Evolutionary conservation across 1,284 basidiomycete species (phyloP).

Genomic region (Pisolithus thermaeus): DNA sequence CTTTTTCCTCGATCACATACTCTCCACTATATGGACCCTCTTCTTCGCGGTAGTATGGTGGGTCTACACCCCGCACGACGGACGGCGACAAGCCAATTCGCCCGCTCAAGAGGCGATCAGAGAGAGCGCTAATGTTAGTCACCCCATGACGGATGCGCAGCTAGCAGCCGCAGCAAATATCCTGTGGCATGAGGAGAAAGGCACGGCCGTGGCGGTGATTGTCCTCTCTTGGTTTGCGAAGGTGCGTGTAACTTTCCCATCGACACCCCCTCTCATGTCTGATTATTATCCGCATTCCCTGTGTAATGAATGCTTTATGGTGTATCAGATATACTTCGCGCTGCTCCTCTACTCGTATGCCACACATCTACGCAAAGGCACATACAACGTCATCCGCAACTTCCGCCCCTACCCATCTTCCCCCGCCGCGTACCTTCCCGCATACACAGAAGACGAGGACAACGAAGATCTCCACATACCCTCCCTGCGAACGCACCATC

Average conservation of each 20-base stretch:
- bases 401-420: constrained; percentile 35
- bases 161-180: constrained; percentile 65
- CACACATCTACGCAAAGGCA: constrained; percentile 85
- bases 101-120: constrained; percentile 83
- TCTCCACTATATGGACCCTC: constrained; percentile 89
- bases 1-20: constrained; percentile 87
- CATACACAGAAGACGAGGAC: constrained; percentile 50
- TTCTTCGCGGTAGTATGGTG: constrained; percentile 91
- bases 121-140: constrained; percentile 42
- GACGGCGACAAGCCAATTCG: constrained; percentile 72
- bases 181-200: constrained; percentile 91
- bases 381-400: constrained; percentile 79
- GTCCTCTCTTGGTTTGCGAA: constrained; percentile 84
- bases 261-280: background rate
- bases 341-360: constrained; percentile 92
- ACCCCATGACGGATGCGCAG: constrained; percentile 57
- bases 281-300: constrained; percentile 1
- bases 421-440: constrained; percentile 35
- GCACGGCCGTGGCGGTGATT: constrained; percentile 73
- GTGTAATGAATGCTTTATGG: too few relatives aligned
- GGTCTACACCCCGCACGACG: constrained; percentile 88
- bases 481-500: constrained; percentile 41
- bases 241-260: constrained; percentile 42
- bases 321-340: constrained; percentile 84
- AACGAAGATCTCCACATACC: constrained; percentile 62